Conservation (phyloP, 306 rosid genomes). For the Luffa acutangula region DNA sequence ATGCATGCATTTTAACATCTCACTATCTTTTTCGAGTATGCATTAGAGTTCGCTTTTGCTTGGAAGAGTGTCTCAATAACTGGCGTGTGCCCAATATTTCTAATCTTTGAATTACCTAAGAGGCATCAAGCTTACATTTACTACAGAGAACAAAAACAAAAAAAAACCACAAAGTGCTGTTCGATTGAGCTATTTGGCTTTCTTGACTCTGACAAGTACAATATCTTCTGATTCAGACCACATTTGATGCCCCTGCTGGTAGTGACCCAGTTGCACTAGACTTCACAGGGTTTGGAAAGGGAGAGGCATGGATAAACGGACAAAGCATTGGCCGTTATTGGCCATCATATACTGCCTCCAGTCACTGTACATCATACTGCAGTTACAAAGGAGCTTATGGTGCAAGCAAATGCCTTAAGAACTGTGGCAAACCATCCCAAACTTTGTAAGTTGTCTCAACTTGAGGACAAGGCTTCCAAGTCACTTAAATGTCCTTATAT, state of each 20-base stretch:
- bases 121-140: neutral
- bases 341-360: slow-evolving; percentile 48
- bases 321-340: slow-evolving; percentile 93
- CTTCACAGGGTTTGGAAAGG: slow-evolving; percentile 88
- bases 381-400: slow-evolving; percentile 48
- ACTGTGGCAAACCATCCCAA: slow-evolving; percentile 88
- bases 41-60: neutral
- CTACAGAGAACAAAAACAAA: neutral
- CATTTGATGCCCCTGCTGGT: slow-evolving; percentile 54
- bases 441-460: slow-evolving; percentile 41
- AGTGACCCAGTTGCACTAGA: slow-evolving; percentile 73
- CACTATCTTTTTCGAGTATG: neutral
- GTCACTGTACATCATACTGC: slow-evolving; percentile 47
- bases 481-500: slow-evolving; percentile 1
- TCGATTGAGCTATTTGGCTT: slow-evolving; percentile 1
- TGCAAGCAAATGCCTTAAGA: slow-evolving; percentile 54
- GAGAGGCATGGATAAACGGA: slow-evolving; percentile 97
- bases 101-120: no score
- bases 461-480: neutral
- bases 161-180: neutral
- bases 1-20: neutral
- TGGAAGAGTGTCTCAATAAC: neutral
- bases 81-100: no score
- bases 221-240: slow-evolving; percentile 40
- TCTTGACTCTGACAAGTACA: slow-evolving; percentile 18